Evolutionary conservation across 805 yeast species (phyloP).

Genomic region (Hanseniaspora thailandica): DNA sequence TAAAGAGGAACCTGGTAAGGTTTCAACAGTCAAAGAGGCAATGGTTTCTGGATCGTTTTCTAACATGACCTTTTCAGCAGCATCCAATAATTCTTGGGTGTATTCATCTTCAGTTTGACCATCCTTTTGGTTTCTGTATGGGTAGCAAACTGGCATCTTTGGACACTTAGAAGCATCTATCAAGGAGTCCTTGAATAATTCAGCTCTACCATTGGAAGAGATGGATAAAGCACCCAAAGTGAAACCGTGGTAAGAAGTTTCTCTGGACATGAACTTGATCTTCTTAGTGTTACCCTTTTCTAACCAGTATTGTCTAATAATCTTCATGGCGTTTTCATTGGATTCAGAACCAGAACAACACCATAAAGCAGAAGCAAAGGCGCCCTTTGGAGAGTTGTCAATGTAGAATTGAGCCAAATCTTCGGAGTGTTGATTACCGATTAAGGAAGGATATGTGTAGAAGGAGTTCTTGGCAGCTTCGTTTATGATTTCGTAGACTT

Average conservation of each 20-base stretch:
- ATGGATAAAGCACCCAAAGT: slow-evolving; percentile 37
- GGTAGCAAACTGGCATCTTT: slow-evolving; percentile 28
- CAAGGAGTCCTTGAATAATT: slow-evolving; percentile 26
- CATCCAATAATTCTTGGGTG: slow-evolving; percentile 30
- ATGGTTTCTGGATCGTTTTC: slow-evolving; percentile 36
- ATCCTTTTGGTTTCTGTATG: slow-evolving; percentile 26
- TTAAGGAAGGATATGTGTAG: slow-evolving; percentile 30
- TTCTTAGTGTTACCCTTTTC: slow-evolving; percentile 36
- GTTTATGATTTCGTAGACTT: slow-evolving; percentile 27
- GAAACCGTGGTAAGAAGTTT: slow-evolving; percentile 40
- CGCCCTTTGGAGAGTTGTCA: slow-evolving; percentile 31
- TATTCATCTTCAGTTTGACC: slow-evolving; percentile 34
- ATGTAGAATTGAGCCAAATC: slow-evolving; percentile 34
- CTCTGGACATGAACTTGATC: slow-evolving; percentile 34
- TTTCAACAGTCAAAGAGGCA: slow-evolving; percentile 35
- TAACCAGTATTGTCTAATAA: slow-evolving; percentile 38
- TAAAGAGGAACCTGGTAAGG: slow-evolving; percentile 37
- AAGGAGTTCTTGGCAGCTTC: slow-evolving; percentile 31
- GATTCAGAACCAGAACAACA: slow-evolving; percentile 59
- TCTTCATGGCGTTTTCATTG: slow-evolving; percentile 54
- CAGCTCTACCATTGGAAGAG: slow-evolving; percentile 31
- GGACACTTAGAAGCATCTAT: slow-evolving; percentile 23
- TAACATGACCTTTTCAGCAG: slow-evolving; percentile 34
- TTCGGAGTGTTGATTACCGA: slow-evolving; percentile 33
- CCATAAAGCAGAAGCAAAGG: slow-evolving; percentile 34